Base-by-base conservation (phyloP, 768 basidiomycete species). In the Lentinula guzmanii region DNA sequence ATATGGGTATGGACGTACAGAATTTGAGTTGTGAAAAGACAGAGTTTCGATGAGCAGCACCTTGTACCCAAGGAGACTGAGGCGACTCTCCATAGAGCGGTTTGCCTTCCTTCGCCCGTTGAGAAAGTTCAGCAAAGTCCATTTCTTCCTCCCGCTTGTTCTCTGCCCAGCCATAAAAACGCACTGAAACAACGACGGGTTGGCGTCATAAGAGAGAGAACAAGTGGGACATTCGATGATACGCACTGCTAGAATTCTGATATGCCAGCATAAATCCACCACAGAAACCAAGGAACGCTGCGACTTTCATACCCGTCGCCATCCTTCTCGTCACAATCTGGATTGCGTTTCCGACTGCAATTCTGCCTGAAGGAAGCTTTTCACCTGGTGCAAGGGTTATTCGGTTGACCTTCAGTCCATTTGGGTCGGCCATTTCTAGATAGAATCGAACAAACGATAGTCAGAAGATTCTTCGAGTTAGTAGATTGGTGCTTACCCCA, bases 131-230 rank as follows among this genome's bases (percentile, higher is more conserved):
- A 15, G 78, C 79, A 43, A 86, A 69, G 71, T 98, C 96, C 74
- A 78, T 80, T 55, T 83, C 83, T 65, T 90, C 83, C 72, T 98
- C 96, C 15, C 84, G 80, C 65, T 85, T 83, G 75, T 96, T 96
- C 75, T 96, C 93, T 5, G 85, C 76, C 93, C 93, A 95, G 56
- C 93, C 93, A 92, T 91, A 95, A 79, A 96, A 92, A n/a, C 93
- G 93, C 70, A 84, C 91, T 93, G 42, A 56, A 58, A 52, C 33
- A 3, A 28, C 28, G 28, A 28, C 28, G 28, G 28, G 28, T 28
- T 28, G 28, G 28, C 28, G 28, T 28, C 28, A 15, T n/a, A n/a
- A n/a, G n/a, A n/a, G n/a, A n/a, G n/a, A 13, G 42, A n/a, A 43
- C 3, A 15, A 4, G 42, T 39, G 18, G 43, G 37, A 37, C 54